phyloP scores from a whole-genome alignment of 164 flowering plant species.

The Kalanchoe fedtschenkoi region DNA sequence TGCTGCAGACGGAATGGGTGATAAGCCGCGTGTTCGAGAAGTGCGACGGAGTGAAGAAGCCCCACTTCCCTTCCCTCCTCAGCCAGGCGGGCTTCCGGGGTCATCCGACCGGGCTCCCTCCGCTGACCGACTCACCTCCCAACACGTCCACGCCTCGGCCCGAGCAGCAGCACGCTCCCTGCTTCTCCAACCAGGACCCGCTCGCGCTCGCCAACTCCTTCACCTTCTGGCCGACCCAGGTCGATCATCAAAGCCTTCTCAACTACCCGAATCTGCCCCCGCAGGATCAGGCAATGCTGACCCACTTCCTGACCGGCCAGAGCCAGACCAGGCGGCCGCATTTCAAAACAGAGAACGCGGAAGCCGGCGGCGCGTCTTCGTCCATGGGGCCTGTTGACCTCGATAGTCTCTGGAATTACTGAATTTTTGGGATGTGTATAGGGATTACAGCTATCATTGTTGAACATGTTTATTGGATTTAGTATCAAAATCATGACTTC shows the following conservation, averaged over 20 bases:
- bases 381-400: conserved; percentile 42
- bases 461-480: not conserved
- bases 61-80: conserved; percentile 37
- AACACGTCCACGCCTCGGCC: conserved; percentile 10
- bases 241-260: conserved; percentile 11
- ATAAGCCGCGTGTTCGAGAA: conserved; percentile 85
- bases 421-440: conserved; percentile 3
- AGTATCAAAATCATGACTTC: not conserved
- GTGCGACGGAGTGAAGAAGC: conserved; percentile 69
- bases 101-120: conserved; percentile 47
- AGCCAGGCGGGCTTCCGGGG: conserved; percentile 27
- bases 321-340: conserved; percentile 29
- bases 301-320: conserved; percentile 33
- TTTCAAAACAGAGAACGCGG: conserved; percentile 40
- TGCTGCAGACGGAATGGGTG: conserved; percentile 92
- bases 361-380: conserved; percentile 33
- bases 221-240: conserved; percentile 15
- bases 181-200: conserved; percentile 55
- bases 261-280: conserved; percentile 23
- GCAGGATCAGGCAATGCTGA: conserved; percentile 41
- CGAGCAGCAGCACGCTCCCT: conserved; percentile 50
- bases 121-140: conserved; percentile 47
- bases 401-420: conserved; percentile 53
- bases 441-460: not conserved
- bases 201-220: conserved; percentile 13